Evolutionary conservation across 441 rosid genomes (phyloP), one percentile per base, ranked within the genome.

Genomic region (Euphorbia schlechtendalii): DNA sequence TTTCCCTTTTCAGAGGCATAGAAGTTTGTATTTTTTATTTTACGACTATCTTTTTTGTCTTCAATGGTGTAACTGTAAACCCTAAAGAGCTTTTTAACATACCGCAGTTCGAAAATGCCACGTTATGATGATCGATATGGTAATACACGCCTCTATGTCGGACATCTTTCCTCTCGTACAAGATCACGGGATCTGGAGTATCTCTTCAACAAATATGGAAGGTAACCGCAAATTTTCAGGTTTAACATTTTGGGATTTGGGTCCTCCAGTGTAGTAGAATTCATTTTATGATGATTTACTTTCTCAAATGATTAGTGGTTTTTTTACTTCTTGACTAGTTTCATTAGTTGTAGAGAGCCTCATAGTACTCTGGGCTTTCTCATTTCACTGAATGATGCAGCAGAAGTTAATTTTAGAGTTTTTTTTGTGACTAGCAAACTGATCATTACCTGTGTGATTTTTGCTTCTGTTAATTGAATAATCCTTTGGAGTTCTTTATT

Each of bases 161-260:
- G 92, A 9, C 89, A 67, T 55, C 73, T 88, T 51, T 81, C 86
- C 27, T 76, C 96, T 9, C 71, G 93, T 30, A 86, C 92, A 4
- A 78, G 91, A 15, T 81, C 90, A 28, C 82, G 88, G n/a, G 97
- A 90, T 70, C 86, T 90, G 52, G 96, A 90, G 64, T 82, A 84
- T 38, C 75, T 90, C 30, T 90, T 90, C 74, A 78, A 75, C 81
- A 79, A 86, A 85, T 90, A 86, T 69, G 96, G 96, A 69, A 85
- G 96, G 94, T 83, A 77, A 43, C 12, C 28, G 4, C 12, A 45
- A 36, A 64, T 56, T 38, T 40, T 18, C 4, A 22, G 3, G 13
- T 14, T n/a, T n/a, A 12, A 25, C 15, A 3, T 36, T 40, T 36
- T 25, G 38, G 45, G 14, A 1, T 8, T 27, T 56, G 30, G 30